These are phyloP conservation scores for Suillus cothurnatus DNA, from an alignment of 768 basidiomycete genomes.

Conservation along the genomic window DNA sequence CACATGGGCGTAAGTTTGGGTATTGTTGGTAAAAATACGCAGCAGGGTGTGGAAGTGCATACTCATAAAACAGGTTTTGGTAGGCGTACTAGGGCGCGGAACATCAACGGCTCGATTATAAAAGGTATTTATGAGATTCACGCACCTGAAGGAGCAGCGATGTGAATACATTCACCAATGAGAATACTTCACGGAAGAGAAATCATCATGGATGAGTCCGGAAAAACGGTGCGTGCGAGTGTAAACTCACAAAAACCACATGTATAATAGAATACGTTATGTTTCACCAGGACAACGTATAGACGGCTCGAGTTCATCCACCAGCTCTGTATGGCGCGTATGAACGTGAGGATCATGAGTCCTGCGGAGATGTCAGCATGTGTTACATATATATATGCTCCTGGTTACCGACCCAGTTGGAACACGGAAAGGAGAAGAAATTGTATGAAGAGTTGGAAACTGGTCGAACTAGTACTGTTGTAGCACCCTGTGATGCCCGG, in stretches of 20 bases:
- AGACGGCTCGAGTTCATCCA: neutral
- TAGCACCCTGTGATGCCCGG: slow-evolving; percentile 5
- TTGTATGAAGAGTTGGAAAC: neutral
- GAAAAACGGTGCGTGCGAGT: too few species aligned
- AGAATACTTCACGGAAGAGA: neutral
- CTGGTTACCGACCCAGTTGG: neutral
- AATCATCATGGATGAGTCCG: neutral
- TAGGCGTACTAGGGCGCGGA: neutral
- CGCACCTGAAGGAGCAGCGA: neutral
- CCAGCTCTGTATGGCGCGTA: slow-evolving; percentile 1
- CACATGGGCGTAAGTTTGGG: neutral
- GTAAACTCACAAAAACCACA: neutral
- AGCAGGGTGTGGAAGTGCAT: neutral
- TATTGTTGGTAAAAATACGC: neutral
- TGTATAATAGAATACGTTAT: neutral
- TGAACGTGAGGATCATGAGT: neutral
- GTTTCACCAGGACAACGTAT: neutral
- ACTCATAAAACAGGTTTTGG: neutral
- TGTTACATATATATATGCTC: too few species aligned
- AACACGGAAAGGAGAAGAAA: neutral
- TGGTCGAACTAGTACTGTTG: neutral
- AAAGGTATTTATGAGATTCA: neutral
- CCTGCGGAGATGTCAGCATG: neutral
- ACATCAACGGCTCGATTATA: neutral
- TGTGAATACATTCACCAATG: neutral